Conservation (phyloP, 495 filamentous ascomycete species). For the Tuber aestivum region DNA sequence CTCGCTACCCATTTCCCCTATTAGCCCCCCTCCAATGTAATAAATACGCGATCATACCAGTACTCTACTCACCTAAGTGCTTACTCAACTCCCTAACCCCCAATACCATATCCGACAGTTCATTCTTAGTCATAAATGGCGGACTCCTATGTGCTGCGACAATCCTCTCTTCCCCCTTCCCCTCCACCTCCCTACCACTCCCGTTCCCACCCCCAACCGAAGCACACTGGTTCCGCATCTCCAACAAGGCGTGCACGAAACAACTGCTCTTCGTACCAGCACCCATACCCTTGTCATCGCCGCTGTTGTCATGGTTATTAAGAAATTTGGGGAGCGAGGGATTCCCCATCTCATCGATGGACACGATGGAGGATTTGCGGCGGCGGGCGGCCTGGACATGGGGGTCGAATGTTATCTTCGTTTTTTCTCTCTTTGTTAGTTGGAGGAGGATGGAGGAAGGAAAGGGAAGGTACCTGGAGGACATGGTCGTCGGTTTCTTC, state of each 20-base stretch:
- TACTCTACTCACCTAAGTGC: constrained; percentile 56
- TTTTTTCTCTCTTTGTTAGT: not conserved
- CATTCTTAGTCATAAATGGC: constrained; percentile 70
- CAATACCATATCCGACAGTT: constrained; percentile 92
- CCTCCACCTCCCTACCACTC: not conserved
- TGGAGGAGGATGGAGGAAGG: not conserved
- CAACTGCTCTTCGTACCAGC: constrained; percentile 26
- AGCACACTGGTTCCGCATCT: not conserved
- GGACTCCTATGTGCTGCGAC: constrained; percentile 16
- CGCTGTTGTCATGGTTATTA: not conserved
- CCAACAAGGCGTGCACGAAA: constrained; percentile 21
- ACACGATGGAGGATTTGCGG: constrained; percentile 38
- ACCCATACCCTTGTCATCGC: not conserved
- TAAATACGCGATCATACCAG: not conserved
- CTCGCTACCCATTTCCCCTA: constrained; percentile 14
- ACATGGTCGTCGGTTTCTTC: constrained; percentile 31
- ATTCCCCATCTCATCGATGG: constrained; percentile 28
- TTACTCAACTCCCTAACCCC: constrained; percentile 87
- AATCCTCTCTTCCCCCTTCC: not conserved
- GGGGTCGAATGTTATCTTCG: constrained; percentile 39
- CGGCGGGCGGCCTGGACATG: constrained; percentile 32
- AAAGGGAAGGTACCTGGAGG: constrained; percentile 22
- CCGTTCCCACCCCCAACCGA: not conserved
- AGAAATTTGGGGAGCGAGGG: not conserved
- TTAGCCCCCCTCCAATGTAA: not conserved